Percentiles rank a stretch among this genome's conserved stretches.
phyloP scores from a whole-genome alignment of 352 stramenopile genomes.

The Lagenidium sp. region DNA sequence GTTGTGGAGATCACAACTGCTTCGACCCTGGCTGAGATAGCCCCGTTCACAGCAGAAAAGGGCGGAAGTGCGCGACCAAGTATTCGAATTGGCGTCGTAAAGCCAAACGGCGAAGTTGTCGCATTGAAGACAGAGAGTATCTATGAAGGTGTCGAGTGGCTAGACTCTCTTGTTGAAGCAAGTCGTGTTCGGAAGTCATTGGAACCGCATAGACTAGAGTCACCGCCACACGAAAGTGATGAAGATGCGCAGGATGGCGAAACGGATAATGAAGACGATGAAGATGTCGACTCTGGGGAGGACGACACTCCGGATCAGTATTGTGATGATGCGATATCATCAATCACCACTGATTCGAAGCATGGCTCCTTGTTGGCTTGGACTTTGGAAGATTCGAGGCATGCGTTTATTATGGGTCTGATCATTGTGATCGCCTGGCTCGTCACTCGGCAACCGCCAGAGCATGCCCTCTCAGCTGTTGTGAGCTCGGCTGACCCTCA shows the following conservation, averaged over 20 bases:
- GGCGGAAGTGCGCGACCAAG: slow-evolving; percentile 24
- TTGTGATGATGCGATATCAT: too few relatives aligned
- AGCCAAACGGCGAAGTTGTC: slow-evolving; percentile 54
- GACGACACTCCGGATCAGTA: too few relatives aligned
- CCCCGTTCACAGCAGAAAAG: slow-evolving; percentile 47
- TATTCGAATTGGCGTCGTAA: slow-evolving; percentile 67
- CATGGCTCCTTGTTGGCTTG: slow-evolving; percentile 59
- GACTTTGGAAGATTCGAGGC: slow-evolving; percentile 57
- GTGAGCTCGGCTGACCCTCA: too few relatives aligned
- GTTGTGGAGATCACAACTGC: slow-evolving; percentile 53
- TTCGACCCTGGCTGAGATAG: slow-evolving; percentile 28
- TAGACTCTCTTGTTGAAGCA: slow-evolving; percentile 65
- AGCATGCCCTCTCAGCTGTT: too few relatives aligned
- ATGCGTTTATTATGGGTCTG: slow-evolving; percentile 46
- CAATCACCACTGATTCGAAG: slow-evolving; percentile 51
- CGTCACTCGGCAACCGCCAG: slow-evolving; percentile 19
- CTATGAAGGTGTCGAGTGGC: slow-evolving; percentile 75
- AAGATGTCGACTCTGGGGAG: background rate
- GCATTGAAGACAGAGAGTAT: slow-evolving; percentile 68
- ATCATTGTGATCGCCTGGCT: slow-evolving; percentile 57
- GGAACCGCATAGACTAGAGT: too few relatives aligned
- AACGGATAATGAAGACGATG: background rate
- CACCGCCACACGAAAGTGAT: slow-evolving; percentile 12
- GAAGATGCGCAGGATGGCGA: slow-evolving; percentile 5
- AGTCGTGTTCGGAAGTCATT: too few relatives aligned